phyloP scores from a whole-genome alignment of 257 asterid species.

The Solanum chiquidenum region DNA sequence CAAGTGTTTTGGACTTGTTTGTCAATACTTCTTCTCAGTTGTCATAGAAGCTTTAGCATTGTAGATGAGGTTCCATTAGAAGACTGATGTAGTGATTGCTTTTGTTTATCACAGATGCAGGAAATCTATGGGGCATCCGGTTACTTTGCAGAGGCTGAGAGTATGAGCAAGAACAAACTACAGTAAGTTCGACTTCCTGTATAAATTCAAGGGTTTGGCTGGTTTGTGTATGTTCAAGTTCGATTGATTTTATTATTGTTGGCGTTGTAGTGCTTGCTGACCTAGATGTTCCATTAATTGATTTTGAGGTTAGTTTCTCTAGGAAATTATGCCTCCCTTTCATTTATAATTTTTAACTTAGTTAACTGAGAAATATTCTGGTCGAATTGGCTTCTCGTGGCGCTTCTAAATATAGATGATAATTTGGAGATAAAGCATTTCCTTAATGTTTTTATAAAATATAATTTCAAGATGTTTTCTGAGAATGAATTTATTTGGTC shows the following conservation, averaged over 20 bases:
- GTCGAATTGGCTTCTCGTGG: not conserved
- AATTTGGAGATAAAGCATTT: not conserved
- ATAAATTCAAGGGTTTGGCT: not conserved
- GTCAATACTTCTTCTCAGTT: not conserved
- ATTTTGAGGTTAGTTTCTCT: not conserved
- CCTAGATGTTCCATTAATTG: not conserved
- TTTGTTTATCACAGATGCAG: conserved; percentile 52
- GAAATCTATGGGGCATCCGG: conserved; percentile 89
- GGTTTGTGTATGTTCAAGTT: not conserved
- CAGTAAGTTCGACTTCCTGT: conserved; percentile 24
- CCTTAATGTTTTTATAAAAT: not conserved
- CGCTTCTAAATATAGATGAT: not conserved
- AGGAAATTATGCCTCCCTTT: not conserved
- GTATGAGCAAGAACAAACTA: conserved; percentile 28
- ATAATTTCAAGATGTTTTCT: not conserved
- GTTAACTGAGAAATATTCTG: not conserved
- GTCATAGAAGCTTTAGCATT: not conserved
- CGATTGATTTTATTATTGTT: not conserved
- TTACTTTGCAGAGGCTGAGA: conserved; percentile 49
- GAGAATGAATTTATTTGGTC: not conserved
- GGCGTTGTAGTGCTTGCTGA: not conserved
- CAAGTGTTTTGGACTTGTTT: not conserved
- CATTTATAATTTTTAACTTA: not conserved
- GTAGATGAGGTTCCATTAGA: not conserved
- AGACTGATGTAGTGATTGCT: not conserved